Conservation (phyloP, 345 rosid genomes). For the Moricandia moricandioides region DNA sequence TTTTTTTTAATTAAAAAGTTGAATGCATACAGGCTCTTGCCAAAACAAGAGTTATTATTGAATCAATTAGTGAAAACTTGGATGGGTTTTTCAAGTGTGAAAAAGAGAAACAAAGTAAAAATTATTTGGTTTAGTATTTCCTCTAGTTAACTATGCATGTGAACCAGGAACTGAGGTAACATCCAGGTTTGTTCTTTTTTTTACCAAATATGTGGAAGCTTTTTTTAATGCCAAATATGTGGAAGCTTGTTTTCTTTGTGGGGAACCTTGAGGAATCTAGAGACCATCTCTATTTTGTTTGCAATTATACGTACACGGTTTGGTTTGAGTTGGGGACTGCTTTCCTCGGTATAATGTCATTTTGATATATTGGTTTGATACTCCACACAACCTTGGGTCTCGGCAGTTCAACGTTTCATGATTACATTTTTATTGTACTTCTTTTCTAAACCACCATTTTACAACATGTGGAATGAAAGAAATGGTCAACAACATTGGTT, state of each 20-base stretch:
- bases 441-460: neutral
- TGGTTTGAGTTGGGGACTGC: neutral
- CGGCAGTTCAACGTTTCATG: neutral
- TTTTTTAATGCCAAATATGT: neutral
- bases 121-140: neutral
- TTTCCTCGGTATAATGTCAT: neutral
- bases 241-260: neutral
- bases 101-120: neutral
- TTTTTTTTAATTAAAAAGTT: neutral
- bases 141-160: neutral
- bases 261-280: neutral
- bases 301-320: neutral
- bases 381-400: neutral
- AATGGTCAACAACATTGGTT: neutral
- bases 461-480: neutral
- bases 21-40: neutral
- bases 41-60: neutral
- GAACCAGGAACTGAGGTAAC: neutral
- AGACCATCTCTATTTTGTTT: neutral
- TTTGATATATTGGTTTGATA: neutral
- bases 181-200: neutral
- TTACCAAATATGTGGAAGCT: neutral
- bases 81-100: neutral
- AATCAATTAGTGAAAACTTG: neutral
- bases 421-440: neutral